Evolutionary conservation across 768 basidiomycete genomes (phyloP).

Genomic region (Gloeophyllum trabeum): DNA sequence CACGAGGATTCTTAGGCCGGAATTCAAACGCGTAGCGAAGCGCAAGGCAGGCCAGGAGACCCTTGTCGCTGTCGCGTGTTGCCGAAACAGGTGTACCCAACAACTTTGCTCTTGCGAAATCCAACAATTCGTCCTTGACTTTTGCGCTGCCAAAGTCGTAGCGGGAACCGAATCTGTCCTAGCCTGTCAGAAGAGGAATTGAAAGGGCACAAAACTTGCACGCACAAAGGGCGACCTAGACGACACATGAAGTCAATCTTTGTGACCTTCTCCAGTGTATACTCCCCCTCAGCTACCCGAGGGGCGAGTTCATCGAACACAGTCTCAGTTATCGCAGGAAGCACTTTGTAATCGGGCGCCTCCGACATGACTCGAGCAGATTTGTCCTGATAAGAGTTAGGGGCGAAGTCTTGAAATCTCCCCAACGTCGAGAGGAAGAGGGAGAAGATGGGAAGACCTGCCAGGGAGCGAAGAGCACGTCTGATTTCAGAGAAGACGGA

Average conservation of each 20-base stretch:
- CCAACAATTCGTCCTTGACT: slow-evolving; percentile 5
- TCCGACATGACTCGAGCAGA: slow-evolving; percentile 5
- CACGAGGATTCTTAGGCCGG: slow-evolving; percentile 9
- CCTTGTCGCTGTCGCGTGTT: background rate
- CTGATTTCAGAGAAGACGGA: slow-evolving; percentile 6
- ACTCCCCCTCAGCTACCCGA: slow-evolving; percentile 1
- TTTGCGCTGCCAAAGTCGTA: slow-evolving; percentile 5
- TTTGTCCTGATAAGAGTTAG: background rate
- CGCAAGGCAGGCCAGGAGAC: slow-evolving; percentile 7
- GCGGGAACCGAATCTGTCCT: slow-evolving; percentile 7
- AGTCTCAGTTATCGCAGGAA: slow-evolving; percentile 11
- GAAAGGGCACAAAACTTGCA: background rate
- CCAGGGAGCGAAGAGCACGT: slow-evolving; percentile 5
- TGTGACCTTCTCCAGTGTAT: slow-evolving; percentile 9
- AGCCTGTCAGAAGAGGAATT: background rate
- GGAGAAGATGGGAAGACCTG: slow-evolving; percentile 9
- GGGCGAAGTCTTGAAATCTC: slow-evolving; percentile 8
- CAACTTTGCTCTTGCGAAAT: slow-evolving; percentile 6
- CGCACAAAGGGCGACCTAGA: slow-evolving; percentile 17
- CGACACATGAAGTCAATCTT: slow-evolving; percentile 9
- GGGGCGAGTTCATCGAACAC: slow-evolving; percentile 16
- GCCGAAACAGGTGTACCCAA: background rate
- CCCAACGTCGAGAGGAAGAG: slow-evolving; percentile 15
- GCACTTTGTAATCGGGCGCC: slow-evolving; percentile 4
- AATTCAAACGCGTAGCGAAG: slow-evolving; percentile 18